Evolutionary conservation across 495 filamentous ascomycete species (phyloP), one percentile per base, ranked within the genome.

Genomic region (Xylaria scruposa): DNA sequence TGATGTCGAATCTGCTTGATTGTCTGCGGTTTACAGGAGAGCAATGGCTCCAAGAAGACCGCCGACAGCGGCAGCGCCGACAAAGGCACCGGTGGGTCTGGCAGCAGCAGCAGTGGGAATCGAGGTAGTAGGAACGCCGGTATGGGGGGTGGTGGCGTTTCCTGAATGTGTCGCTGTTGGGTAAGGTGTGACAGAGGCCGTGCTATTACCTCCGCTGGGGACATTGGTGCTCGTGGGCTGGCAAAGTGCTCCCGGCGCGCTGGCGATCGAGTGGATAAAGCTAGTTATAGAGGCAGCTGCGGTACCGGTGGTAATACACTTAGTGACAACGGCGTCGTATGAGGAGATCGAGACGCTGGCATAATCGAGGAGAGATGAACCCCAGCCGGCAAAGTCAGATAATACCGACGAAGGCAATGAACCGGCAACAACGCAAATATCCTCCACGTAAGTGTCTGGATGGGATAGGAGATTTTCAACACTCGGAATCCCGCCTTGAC

Each of bases 241-340:
- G 65, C 65, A 67, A 6, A 67, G 21, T 12, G 17, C 33, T 13
- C 15, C 64, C 15, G 65, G 65, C 29, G 26, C 3, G 47, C 49
- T 56, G 33, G 29, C 65, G 33, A 67, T 54, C 12, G 65, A 67
- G 65, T 67, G 65, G 36, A 67, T 54, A 8, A 12, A 54, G 65
- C 65, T 67, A 5, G 65, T 67, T 33, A 67, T 44, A 10, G 65
- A 67, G 8, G 65, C 33, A 44, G 19, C 65, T 8, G 8, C 65
- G 3, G 65, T 24, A 2, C 65, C 65, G 5, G 65, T 56, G 36
- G 49, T 2, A 10, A 67, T 24, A 12, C 65, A 67, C n/a, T 56
- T 67, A 5, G 65, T 67, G 9, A 56, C 65, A 12, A 67, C 24
- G 33, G n/a, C 49, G 33, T 54, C 65, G 49, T 67, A 67, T 4